Base-by-base conservation (phyloP, 768 basidiomycete species). In the Podaxis carcinomalis region DNA sequence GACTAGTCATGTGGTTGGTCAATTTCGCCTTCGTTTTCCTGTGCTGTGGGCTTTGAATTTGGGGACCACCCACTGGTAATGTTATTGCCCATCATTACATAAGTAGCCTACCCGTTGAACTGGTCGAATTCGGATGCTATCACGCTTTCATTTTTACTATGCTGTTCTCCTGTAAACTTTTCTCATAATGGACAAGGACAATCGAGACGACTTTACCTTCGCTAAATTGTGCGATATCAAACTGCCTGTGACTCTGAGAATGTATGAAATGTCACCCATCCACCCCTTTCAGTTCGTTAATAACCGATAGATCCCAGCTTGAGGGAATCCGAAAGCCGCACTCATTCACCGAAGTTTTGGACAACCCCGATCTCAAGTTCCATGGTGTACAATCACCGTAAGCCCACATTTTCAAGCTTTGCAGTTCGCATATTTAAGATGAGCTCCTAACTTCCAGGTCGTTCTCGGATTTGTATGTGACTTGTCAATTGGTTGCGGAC, bases 381-480 rank as follows among this genome's bases (percentile, higher is more conserved):
- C 83, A 93, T 65, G 95, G 95, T 11, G 84, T 87, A 37, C 93
- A 92, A 68, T 86, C 87, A 63, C 80, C 84, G 90, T 93, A 74
- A 70, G 85, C 89, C 92, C 74, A 70, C 83, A 71, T 32, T 40
- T 50, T 44, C 37, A 32, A 52, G 47, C 50, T 19, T 67, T 42
- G 62, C 36, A 32, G 19, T n/a, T 62, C 36, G 52, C 59, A 27
- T 66, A 57, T 64, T 57, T 47, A 57, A 63, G 64, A 73, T 72
- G 73, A 70, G 75, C 66, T 57, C 62, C 64, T 53, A 62, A 66
- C 65, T 72, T 67, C 64, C 76, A 97, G 94, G 65, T 87, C 85
- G 13, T 84, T 90, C 65, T 92, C 95, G 70, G 97, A 98, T 75
- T 83, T 98, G 60, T 96, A 93, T 74, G 90, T 98, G 56, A 93